Conservation (phyloP, 768 basidiomycete genomes). For the Leccinum imitatum region DNA sequence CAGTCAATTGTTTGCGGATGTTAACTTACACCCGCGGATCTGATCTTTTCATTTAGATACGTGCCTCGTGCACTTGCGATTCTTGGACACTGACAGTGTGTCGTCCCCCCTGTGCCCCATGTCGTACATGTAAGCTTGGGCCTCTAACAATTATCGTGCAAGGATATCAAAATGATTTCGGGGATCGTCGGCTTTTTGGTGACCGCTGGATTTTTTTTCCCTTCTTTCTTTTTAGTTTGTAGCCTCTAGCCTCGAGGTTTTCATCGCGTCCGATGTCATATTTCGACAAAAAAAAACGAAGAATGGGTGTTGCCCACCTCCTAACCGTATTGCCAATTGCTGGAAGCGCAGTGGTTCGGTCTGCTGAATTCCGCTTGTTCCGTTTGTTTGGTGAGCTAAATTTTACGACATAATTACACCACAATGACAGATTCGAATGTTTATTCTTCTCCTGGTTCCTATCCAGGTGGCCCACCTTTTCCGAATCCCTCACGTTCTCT, state of each 20-base stretch:
- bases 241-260: neutral
- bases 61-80: conserved; percentile 26
- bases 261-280: conserved; percentile 8
- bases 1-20: conserved; percentile 16
- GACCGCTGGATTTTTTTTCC: neutral
- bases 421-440: conserved; percentile 21
- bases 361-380: conserved; percentile 19
- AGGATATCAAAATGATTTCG: neutral
- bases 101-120: conserved; percentile 3
- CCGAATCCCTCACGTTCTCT: conserved; percentile 3
- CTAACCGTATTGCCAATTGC: conserved; percentile 23
- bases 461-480: conserved; percentile 2
- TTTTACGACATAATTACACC: conserved; percentile 36
- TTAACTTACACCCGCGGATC: conserved; percentile 35
- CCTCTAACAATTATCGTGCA: neutral
- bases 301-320: conserved; percentile 1
- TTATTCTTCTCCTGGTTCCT: conserved; percentile 13
- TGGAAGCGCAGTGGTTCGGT: conserved; percentile 5
- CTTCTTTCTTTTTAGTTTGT: neutral
- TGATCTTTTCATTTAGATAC: conserved; percentile 22
- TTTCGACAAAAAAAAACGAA: conserved; percentile 9
- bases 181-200: neutral
- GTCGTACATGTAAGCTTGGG: conserved; percentile 5
- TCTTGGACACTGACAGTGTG: conserved; percentile 4
- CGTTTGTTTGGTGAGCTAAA: conserved; percentile 21